Conservation (phyloP, 208 protist genomes). For the Wallacemonas sp. region DNA sequence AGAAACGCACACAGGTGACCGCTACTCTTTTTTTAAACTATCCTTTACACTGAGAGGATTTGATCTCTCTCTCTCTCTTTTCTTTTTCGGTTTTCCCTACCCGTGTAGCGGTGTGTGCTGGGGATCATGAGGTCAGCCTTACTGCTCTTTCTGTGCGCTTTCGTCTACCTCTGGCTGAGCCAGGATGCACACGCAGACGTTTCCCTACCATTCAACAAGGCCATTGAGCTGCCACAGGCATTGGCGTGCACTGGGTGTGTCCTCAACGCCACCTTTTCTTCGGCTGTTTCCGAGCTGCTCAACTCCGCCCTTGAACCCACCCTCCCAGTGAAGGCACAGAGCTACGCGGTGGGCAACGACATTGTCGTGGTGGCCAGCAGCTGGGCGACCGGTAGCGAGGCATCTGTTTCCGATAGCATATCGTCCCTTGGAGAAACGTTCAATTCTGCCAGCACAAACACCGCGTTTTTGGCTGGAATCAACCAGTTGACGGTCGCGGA, state of each 20-base stretch:
- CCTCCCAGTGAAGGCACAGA: conserved; percentile 6
- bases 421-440: conserved; percentile 26
- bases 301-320: conserved; percentile 14
- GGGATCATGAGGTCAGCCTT: no score
- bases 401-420: conserved; percentile 12
- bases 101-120: not conserved
- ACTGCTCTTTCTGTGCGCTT: not conserved
- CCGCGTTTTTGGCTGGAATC: conserved; percentile 17
- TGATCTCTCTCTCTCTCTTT: conserved; percentile 3
- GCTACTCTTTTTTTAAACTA: no score
- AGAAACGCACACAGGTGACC: no score
- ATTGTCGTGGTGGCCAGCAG: conserved; percentile 26
- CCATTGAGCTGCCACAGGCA: conserved; percentile 39
- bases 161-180: not conserved
- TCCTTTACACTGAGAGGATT: no score
- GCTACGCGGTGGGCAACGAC: conserved; percentile 23
- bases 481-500: conserved; percentile 31
- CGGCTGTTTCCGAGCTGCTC: conserved; percentile 18
- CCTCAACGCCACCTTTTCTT: conserved; percentile 19
- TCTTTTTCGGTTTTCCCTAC: not conserved
- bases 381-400: conserved; percentile 31
- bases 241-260: conserved; percentile 18
- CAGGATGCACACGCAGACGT: conserved; percentile 7
- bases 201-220: conserved; percentile 30
- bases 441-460: conserved; percentile 8